Base-by-base conservation (phyloP, 805 yeast species). In the Yarrowia yakushimensis region DNA sequence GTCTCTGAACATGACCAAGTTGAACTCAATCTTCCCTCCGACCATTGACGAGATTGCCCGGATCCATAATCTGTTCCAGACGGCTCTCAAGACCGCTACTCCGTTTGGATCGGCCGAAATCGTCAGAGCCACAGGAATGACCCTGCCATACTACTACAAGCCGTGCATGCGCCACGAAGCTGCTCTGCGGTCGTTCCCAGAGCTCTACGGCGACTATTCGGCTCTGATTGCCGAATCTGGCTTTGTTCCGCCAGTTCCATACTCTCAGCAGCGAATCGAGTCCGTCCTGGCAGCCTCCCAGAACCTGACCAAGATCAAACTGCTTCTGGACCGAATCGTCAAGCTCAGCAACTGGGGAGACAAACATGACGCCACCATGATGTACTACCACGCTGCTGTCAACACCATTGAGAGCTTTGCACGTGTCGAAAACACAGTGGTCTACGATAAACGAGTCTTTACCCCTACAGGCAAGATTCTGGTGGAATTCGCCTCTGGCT, bases 91-190 rank as follows among this genome's bases (percentile, higher is more conserved):
- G 63, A 73, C 81, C 15, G 93, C 97, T 0, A 69, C 77, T 1
- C 83, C 85, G 0, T 83, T 73, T 70, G 97, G 97, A 1, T 82
- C 87, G 57, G 79, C 81, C 59, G 97, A 93, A 72, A 78, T 90
- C 3, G 73, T 93, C 64, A 85, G 83, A 65, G 96, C 93, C 0
- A 82, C 96, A 70, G 94, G 91, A 3, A 80, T 84, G 59, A 85
- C 94, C 0, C 79, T 93, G 15, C 97, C 97, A 0, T 90, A 90
- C 72, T 93, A 91, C 72, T 93, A 89, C 76, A 89, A 91, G 70
- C 96, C 97, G 0, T 89, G 88, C 68, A 89, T 91, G 79, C 79
- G 97, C 63, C 97, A 93, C 73, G 96, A 92, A 73, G 97, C 97
- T 9, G 97, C 96, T 18, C 82, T 94, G 11, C 85, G 84, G 66